These are phyloP conservation scores for Penicillium crystallinum DNA, from an alignment of 495 filamentous ascomycete species.

Conservation along the genomic window DNA sequence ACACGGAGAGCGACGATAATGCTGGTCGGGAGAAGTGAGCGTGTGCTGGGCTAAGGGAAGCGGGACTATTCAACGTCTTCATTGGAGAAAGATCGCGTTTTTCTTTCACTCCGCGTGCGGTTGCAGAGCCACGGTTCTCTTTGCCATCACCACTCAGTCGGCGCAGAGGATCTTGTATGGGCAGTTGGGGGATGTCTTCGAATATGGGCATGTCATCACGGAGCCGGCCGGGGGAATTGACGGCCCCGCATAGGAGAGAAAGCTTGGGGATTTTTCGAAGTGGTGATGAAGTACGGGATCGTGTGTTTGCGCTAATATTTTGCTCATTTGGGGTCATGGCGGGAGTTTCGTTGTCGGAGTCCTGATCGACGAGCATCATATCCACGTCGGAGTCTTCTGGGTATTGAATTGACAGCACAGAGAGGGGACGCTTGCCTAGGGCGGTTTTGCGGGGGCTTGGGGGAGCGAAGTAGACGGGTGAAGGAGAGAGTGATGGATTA, in stretches of 20 bases:
- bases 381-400: constrained; percentile 21
- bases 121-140: constrained; percentile 25
- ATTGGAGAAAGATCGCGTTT: not conserved
- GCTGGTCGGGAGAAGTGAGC: not conserved
- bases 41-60: not conserved
- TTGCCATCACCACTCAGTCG: constrained; percentile 29
- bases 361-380: constrained; percentile 27
- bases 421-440: constrained; percentile 39
- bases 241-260: constrained; percentile 19
- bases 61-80: not conserved
- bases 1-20: constrained; percentile 2
- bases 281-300: constrained; percentile 7
- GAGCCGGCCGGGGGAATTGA: constrained; percentile 23
- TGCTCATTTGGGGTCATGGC: constrained; percentile 29
- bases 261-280: constrained; percentile 30
- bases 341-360: constrained; percentile 14
- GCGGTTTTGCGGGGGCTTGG: constrained; percentile 33
- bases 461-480: constrained; percentile 26
- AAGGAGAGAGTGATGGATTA: constrained; percentile 41
- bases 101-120: constrained; percentile 10
- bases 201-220: constrained; percentile 36
- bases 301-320: constrained; percentile 39
- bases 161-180: constrained; percentile 11
- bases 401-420: constrained; percentile 31
- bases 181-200: constrained; percentile 31